Evolutionary conservation across 2,329 filamentous ascomycete species (phyloP).

Genomic region (Metarhizium guizhouense): DNA sequence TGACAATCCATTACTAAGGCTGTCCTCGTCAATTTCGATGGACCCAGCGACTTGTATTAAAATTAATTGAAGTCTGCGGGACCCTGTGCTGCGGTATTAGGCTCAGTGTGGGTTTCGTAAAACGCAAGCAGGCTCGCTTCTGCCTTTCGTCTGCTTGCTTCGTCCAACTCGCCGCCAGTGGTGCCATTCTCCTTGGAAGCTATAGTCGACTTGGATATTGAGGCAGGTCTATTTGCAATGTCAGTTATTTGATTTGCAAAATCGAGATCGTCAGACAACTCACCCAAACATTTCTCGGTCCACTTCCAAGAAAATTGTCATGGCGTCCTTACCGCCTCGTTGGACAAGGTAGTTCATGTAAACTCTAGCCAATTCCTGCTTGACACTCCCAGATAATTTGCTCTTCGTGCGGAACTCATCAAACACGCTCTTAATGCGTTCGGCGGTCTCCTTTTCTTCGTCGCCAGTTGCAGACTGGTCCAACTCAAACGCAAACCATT

Average conservation of each 20-base stretch:
- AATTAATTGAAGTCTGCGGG: slow-evolving; percentile 42
- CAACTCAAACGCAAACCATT: slow-evolving; percentile 82
- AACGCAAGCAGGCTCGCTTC: slow-evolving; percentile 42
- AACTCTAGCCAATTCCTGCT: slow-evolving; percentile 65
- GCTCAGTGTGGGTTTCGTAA: slow-evolving; percentile 42
- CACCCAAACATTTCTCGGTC: slow-evolving; percentile 85
- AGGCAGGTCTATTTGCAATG: slow-evolving; percentile 12
- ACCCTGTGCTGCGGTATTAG: slow-evolving; percentile 37
- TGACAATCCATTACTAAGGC: not conserved
- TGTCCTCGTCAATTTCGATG: not conserved
- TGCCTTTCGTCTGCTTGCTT: slow-evolving; percentile 39
- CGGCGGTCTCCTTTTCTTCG: slow-evolving; percentile 55
- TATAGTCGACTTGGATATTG: slow-evolving; percentile 9
- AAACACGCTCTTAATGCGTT: slow-evolving; percentile 73
- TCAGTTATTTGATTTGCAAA: slow-evolving; percentile 1
- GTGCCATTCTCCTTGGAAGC: slow-evolving; percentile 37
- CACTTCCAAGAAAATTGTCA: slow-evolving; percentile 75
- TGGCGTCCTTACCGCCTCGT: slow-evolving; percentile 70
- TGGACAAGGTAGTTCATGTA: slow-evolving; percentile 84
- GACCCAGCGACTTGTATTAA: not conserved
- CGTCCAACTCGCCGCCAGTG: slow-evolving; percentile 37
- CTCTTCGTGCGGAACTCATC: slow-evolving; percentile 67
- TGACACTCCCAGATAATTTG: slow-evolving; percentile 54
- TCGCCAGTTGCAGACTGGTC: slow-evolving; percentile 64
- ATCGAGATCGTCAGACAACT: slow-evolving; percentile 19